A percentile compares a stretch with the other conserved stretches of the same genome.
phyloP scores from a whole-genome alignment of 306 rosid genomes.

The Dryas drummondii region DNA sequence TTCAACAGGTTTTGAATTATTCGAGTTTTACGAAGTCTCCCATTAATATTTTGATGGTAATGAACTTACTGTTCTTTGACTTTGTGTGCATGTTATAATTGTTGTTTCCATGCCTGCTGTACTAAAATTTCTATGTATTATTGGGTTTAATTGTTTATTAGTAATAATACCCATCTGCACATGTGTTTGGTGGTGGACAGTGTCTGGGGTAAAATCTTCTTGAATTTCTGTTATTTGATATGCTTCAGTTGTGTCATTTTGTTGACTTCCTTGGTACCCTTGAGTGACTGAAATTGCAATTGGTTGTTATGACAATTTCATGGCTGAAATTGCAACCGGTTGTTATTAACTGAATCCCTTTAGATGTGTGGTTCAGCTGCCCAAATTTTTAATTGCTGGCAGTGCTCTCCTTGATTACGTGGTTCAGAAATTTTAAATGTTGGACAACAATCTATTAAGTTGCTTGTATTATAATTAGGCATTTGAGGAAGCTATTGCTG shows the following conservation, averaged over 20 bases:
- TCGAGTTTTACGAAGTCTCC: background rate
- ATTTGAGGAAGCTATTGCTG: conserved; percentile 85
- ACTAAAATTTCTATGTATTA: background rate
- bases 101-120: background rate
- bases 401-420: background rate
- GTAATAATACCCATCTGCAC: background rate
- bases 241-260: background rate
- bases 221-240: background rate
- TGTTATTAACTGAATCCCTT: background rate
- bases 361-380: background rate
- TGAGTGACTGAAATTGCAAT: background rate
- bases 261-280: background rate
- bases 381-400: background rate
- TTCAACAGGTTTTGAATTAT: background rate
- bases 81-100: background rate
- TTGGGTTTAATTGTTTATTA: conserved; percentile 11
- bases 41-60: background rate
- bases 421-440: background rate
- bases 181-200: background rate
- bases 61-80: conserved; percentile 1
- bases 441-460: background rate
- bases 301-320: background rate
- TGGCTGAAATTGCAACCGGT: background rate
- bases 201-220: conserved; percentile 12
- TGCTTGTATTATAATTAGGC: conserved; percentile 38